phyloP scores from a whole-genome alignment of 768 basidiomycete genomes.

The Pholiota molesta region DNA sequence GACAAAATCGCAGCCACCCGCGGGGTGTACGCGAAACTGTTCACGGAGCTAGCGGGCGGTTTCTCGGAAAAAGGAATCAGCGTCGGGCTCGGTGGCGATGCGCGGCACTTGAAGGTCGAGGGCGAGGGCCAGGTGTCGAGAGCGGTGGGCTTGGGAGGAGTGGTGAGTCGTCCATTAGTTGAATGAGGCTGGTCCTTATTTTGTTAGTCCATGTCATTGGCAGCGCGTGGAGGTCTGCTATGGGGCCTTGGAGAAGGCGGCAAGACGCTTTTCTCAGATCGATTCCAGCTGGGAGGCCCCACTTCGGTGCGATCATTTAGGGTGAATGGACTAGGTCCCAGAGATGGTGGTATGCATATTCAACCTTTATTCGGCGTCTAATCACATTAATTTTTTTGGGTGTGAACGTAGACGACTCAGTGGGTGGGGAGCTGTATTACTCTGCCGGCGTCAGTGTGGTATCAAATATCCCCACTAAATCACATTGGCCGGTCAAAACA shows the following conservation, averaged over 20 bases:
- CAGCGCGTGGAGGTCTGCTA: constrained; percentile 72
- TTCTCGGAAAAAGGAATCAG: constrained; percentile 2
- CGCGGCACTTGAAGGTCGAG: constrained; percentile 74
- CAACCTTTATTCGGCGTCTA: neutral
- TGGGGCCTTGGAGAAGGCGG: constrained; percentile 53
- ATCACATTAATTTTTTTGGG: neutral
- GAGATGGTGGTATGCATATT: constrained; percentile 63
- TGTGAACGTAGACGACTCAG: constrained; percentile 66
- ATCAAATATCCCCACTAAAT: constrained; percentile 68
- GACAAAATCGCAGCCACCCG: constrained; percentile 63
- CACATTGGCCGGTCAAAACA: constrained; percentile 84
- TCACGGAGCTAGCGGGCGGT: constrained; percentile 70
- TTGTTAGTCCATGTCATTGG: constrained; percentile 72
- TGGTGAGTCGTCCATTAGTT: constrained; percentile 45
- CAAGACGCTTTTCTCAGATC: constrained; percentile 70
- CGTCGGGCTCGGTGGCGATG: constrained; percentile 67
- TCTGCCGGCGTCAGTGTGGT: constrained; percentile 77
- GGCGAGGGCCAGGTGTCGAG: constrained; percentile 67
- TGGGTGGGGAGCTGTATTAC: constrained; percentile 86
- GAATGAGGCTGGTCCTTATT: neutral
- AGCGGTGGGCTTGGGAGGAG: constrained; percentile 49
- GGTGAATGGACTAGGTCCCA: constrained; percentile 75
- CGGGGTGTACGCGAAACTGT: constrained; percentile 65
- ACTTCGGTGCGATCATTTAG: constrained; percentile 80
- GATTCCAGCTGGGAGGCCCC: constrained; percentile 93